Evolutionary conservation across 2,329 filamentous ascomycete genomes (phyloP).

Genomic region (Shiraia bambusicola): DNA sequence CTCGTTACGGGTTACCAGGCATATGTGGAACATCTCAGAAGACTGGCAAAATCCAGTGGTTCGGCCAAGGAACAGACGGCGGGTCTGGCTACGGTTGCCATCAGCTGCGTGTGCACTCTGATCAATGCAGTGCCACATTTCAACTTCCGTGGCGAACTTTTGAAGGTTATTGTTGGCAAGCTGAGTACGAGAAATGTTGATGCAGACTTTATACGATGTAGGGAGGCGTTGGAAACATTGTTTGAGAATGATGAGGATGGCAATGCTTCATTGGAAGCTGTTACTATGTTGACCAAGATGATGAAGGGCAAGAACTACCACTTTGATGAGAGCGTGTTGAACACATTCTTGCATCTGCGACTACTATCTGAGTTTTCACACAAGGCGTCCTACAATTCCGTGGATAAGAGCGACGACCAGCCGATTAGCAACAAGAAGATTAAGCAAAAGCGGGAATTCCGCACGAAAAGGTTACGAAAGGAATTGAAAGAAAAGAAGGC

Average conservation of each 20-base stretch:
- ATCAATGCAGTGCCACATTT: conserved; percentile 87
- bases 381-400: conserved; percentile 75
- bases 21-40: conserved; percentile 76
- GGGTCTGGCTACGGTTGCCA: conserved; percentile 69
- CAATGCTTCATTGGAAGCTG: conserved; percentile 80
- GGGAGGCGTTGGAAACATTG: conserved; percentile 74
- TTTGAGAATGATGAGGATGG: conserved; percentile 90
- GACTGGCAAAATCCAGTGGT: conserved; percentile 62
- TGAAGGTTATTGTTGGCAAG: conserved; percentile 84
- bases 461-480: conserved; percentile 87
- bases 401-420: conserved; percentile 63
- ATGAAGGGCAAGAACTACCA: conserved; percentile 84
- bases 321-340: conserved; percentile 81
- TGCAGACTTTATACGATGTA: conserved; percentile 74
- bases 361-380: conserved; percentile 83
- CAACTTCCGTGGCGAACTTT: conserved; percentile 86
- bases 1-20: conserved; percentile 81
- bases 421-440: conserved; percentile 56
- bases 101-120: conserved; percentile 81
- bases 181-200: conserved; percentile 73
- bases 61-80: conserved; percentile 41
- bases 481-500: conserved; percentile 79
- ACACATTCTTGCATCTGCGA: conserved; percentile 87
- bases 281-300: conserved; percentile 86
- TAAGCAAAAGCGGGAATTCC: conserved; percentile 78